Percentiles rank a stretch among this genome's conserved stretches.
These are phyloP conservation scores for Gossypium longicalyx DNA, from an alignment of 345 rosid species.

Conservation along the genomic window DNA sequence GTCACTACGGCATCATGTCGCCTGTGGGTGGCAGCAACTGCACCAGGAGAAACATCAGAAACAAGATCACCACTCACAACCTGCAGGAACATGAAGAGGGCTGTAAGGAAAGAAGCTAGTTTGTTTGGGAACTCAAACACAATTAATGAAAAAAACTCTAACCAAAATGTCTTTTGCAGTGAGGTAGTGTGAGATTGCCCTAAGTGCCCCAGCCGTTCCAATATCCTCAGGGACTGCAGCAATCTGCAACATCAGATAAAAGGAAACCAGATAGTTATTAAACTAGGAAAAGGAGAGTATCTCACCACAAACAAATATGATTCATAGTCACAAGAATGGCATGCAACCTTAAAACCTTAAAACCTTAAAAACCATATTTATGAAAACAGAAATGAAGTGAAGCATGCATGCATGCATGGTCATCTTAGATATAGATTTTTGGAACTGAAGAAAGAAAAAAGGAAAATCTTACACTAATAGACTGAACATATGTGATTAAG, in stretches of 20 bases:
- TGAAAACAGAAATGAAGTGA: not conserved
- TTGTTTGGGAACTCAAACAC: slow-evolving; percentile 15
- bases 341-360: not conserved
- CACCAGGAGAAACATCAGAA: slow-evolving; percentile 93
- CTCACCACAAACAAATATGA: not conserved
- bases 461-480: not conserved
- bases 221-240: slow-evolving; percentile 91
- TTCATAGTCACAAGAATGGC: not conserved
- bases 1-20: slow-evolving; percentile 86
- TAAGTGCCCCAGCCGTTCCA: slow-evolving; percentile 91
- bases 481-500: not conserved
- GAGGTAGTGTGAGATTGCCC: slow-evolving; percentile 80
- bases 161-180: slow-evolving; percentile 94
- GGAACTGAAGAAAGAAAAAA: not conserved
- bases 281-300: not conserved
- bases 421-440: not conserved
- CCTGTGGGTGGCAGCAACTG: slow-evolving; percentile 88
- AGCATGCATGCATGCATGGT: not conserved
- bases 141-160: slow-evolving; percentile 20
- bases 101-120: slow-evolving; percentile 7
- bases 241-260: slow-evolving; percentile 42
- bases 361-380: not conserved
- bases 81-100: slow-evolving; percentile 37
- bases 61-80: slow-evolving; percentile 96
- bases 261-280: not conserved